Evolutionary conservation across 140 eudicot genomes (phyloP), one percentile per base, ranked within the genome.

Genomic region (Oenanthe javanica): DNA sequence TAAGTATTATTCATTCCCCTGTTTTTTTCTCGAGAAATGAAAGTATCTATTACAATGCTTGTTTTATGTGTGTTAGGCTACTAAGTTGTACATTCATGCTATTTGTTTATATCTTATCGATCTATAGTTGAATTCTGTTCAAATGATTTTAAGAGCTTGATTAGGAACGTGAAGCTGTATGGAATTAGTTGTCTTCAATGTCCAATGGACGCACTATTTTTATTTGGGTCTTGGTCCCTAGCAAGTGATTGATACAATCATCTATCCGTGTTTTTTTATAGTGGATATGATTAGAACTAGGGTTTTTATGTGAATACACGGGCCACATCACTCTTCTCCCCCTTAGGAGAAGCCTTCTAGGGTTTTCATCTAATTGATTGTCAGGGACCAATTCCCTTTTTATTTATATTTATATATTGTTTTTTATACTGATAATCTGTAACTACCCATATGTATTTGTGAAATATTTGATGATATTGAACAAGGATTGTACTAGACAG

Each of bases 1-100:
- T 93, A 46, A 86, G 72, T 79, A n/a, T 4, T 54, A 47, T 81
- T 40, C 23, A 8, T 3, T 59, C 57, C 16, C 36, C 15, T 79
- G 42, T 69, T 73, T 2, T 0, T 57, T 57, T 57, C 8, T 57
- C 11, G 27, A 57, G 66, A 57, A 57, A 57, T 7, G 12, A 19
- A 57, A 19, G 25, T 6, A 45, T 42, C 5, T 18, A 4, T 36
- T 19, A 72, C 19, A n/a, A 16, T 49, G 48, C 31, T 9, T 72
- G 76, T 38, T 54, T 57, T 18, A 57, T 57, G 66, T 7, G 11
- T 19, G n/a, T 19, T 19, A 6, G 25, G 66, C 21, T 19, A 4
- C 2, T 57, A 21, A 54, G 6, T 19, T 57, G 25, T 57, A 19
- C 21, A 7, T 18, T 18, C 21, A 7, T 1, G 25, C 21, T 57